Evolutionary conservation across 768 basidiomycete genomes (phyloP), one percentile per base, ranked within the genome.

Genomic region (Lactarius akahatsu): DNA sequence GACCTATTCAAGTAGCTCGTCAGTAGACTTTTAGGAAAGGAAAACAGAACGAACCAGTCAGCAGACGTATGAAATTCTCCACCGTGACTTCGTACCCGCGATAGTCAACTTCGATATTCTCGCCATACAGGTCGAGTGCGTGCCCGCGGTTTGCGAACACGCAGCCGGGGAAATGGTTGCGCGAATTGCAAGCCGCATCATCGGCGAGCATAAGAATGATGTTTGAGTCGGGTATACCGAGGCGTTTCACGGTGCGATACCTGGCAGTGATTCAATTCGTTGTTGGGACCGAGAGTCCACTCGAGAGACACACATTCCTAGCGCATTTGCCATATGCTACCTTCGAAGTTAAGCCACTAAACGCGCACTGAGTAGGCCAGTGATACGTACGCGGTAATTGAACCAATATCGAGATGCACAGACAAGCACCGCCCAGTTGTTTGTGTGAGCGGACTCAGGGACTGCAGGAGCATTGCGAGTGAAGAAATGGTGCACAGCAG

Each of bases 191-290:
- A 0, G 96, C 92, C 2, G 85, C 92, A 74, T 98, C 97, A 75
- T 99, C 97, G 7, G 96, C 93, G 60, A 99, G 85, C 97, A 98
- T 98, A 61, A 99, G 88, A 76, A 99, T 96, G 75, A 99, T 98
- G 72, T 98, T 96, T 13, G 93, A 95, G 79, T 99, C 97, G 23
- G 97, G 96, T 66, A 99, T 97, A 16, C 97, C 97, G 11, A 99
- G 85, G 8, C 96, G 89, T 75, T 99, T 98, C 62, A 99, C 94
- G 1, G 96, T 98, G 65, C 97, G 92, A 74, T 98, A 98, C 93
- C 94, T 95, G 23, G 69, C 40, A 26, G 18, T 38, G 50, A 26
- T 52, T 52, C 13, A 26, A 9, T 43, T 13, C 26, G 38, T 40
- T 40, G 38, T 36, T 30, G 41, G 30, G 13, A 13, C 20, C 18